Base-by-base conservation (phyloP, 1,139 yeast species). In the Blastobotrys proliferans region DNA sequence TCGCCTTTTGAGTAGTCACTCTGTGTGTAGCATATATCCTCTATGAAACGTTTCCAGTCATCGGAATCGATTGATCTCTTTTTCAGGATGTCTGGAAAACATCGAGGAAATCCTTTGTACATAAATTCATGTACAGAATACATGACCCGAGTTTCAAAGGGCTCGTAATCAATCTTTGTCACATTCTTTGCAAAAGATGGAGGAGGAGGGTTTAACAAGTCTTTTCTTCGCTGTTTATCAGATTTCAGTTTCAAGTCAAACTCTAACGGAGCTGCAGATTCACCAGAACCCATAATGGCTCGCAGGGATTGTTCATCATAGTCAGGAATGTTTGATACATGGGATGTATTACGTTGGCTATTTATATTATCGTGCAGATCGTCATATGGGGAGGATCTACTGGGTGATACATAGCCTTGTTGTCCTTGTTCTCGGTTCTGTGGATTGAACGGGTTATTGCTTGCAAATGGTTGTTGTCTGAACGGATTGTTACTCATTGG, bases 21-120 rank as follows among this genome's bases (percentile, higher is more conserved):
- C 18, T 40, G 43, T 8, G 33, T 32, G 18, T 14, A 24, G 35
- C 46, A 43, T 13, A 35, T 39, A 36, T 35, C 41, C 22, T 43
- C 43, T 1, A 43, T 13, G 16, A 43, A 43, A 22, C 35, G 19
- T 18, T 28, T 22, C 46, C 46, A 43, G 38, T 43, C 46, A 6
- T 35, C 30, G 5, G 21, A 4, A 10, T 14, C 4, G 4, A 43
- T 27, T 10, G 24, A 11, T n/a, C 31, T 37, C 3, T 20, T 11
- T 20, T 13, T 11, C 13, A 43, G 30, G 3, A 11, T 21, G 5
- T 16, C 11, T n/a, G 46, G 46, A 28, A 27, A 38, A 11, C 24
- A 19, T 10, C 22, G 34, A 8, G 46, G 46, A n/a, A 43, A 31
- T 16, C 46, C 46, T 10, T 16, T 17, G 14, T 30, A 13, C 14